A percentile compares a stretch with the other conserved stretches of the same genome.
Evolutionary conservation across 805 yeast species (phyloP).

Genomic region (Teunomyces aglyptinius): DNA sequence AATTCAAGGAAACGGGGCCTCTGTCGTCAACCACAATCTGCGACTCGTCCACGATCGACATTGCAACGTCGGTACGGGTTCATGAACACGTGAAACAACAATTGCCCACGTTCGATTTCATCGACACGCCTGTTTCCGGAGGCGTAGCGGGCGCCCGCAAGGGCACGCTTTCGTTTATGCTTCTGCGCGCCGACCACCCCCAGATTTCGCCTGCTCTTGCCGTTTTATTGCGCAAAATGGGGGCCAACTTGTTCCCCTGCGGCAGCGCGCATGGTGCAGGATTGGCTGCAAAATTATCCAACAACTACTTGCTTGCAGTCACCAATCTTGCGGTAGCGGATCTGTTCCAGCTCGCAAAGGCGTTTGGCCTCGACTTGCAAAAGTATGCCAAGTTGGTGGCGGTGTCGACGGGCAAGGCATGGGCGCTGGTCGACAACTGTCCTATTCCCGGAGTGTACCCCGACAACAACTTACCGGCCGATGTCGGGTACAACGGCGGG

Average conservation of each 20-base stretch:
- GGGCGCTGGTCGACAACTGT: constrained; percentile 56
- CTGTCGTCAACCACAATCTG: constrained; percentile 23
- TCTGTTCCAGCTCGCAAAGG: constrained; percentile 51
- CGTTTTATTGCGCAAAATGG: constrained; percentile 41
- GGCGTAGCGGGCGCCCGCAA: constrained; percentile 55
- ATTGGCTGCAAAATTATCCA: constrained; percentile 53
- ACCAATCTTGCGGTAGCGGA: constrained; percentile 55
- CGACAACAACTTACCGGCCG: constrained; percentile 42
- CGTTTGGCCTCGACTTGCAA: constrained; percentile 46
- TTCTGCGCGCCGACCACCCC: constrained; percentile 34
- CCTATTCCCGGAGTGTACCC: constrained; percentile 51
- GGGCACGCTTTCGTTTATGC: constrained; percentile 53
- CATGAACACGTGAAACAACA: constrained; percentile 32
- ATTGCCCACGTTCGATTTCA: constrained; percentile 40
- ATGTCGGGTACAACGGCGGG: constrained; percentile 46
- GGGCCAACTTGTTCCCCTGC: constrained; percentile 47
- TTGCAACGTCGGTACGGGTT: constrained; percentile 43
- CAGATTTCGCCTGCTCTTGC: constrained; percentile 31
- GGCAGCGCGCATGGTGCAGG: constrained; percentile 51
- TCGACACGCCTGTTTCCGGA: constrained; percentile 58
- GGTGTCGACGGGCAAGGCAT: constrained; percentile 51
- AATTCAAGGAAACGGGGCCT: constrained; percentile 18
- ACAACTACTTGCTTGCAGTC: constrained; percentile 52
- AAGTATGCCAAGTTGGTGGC: constrained; percentile 49
- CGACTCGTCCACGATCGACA: constrained; percentile 54